Evolutionary conservation across 306 rosid species (phyloP), one percentile per base, ranked within the genome.

Genomic region (Cucumis cinereus): DNA sequence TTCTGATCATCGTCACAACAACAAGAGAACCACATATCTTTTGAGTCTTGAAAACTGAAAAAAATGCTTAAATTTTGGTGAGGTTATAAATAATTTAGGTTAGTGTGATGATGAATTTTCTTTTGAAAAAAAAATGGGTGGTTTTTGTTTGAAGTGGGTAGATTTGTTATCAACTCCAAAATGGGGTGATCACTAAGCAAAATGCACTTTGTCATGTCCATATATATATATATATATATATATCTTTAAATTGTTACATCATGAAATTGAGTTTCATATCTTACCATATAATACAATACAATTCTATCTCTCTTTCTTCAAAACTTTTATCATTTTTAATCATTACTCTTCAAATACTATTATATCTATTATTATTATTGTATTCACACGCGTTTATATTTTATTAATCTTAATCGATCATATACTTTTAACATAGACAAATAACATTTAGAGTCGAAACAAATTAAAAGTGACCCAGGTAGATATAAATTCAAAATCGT

Each of bases 141-240:
- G 12, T 23, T 58, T 38, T 66, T 22, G 13, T 57, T 62, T 30
- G 28, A 66, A 66, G 72, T 66, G 73, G 50, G 52, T 64, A 64
- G 50, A 64, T 64, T 19, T 35, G 50, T 35, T 36, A 36, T 38
- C 50, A 36, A 1, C 30, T n/a, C 47, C 28, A 66, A 66, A 66
- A 50, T 66, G 73, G 73, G 73, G 17, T n/a, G 73, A 66, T 66
- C 73, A 66, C 73, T 66, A 66, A 66, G 5, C 52, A 33, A 66
- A 66, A 63, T 66, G 73, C 73, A n/a, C 52, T 40, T 38, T 64
- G 28, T 66, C 71, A 64, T 64, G 1, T 36, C 26, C 28, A 8
- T 55, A 20, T 54, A n/a, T 54, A n/a, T 47, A 47, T 54, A n/a
- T 54, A n/a, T 47, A 47, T 54, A 54, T 49, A 49, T 49, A 50